Percentiles rank a stretch among this genome's conserved stretches.
Conservation (phyloP, 495 filamentous ascomycete genomes). For the Elaphomyces granulatus region DNA sequence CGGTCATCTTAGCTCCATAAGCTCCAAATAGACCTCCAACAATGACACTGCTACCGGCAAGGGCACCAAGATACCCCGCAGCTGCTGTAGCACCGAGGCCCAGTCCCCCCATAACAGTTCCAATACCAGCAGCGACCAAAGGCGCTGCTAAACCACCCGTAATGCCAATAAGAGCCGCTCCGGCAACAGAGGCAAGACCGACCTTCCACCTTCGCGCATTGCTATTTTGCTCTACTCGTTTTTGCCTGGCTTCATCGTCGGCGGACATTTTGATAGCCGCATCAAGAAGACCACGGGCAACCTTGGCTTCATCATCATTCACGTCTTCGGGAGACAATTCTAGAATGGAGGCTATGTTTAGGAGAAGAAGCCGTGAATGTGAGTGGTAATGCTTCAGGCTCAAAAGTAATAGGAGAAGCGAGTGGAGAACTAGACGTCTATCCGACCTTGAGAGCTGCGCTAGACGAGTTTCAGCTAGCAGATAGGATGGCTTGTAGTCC, state of each 20-base stretch:
- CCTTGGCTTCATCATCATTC: conserved; percentile 55
- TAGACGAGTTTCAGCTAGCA: conserved; percentile 32
- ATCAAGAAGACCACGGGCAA: conserved; percentile 60
- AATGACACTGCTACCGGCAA: conserved; percentile 61
- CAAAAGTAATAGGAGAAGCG: conserved; percentile 57
- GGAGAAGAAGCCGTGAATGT: conserved; percentile 59
- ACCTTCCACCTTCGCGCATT: conserved; percentile 61
- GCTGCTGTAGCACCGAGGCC: conserved; percentile 68
- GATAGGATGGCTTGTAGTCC: conserved; percentile 30
- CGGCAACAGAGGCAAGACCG: conserved; percentile 64
- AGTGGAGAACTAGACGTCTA: conserved; percentile 37
- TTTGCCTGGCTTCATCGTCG: conserved; percentile 46
- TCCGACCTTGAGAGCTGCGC: conserved; percentile 25
- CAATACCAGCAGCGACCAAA: conserved; percentile 67
- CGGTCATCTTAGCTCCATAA: conserved; percentile 72
- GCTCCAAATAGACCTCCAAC: conserved; percentile 81
- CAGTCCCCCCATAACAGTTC: conserved; percentile 64
- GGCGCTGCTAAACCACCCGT: conserved; percentile 74
- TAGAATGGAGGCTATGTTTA: conserved; percentile 55
- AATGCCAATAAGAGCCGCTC: conserved; percentile 63
- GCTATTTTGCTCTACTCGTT: conserved; percentile 53
- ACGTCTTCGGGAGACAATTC: conserved; percentile 48
- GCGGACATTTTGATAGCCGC: conserved; percentile 55
- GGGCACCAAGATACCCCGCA: conserved; percentile 60
- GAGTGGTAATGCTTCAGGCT: conserved; percentile 70